These are phyloP conservation scores for Pleurostoma richardsiae DNA, from an alignment of 2,329 filamentous ascomycete genomes.

Conservation along the genomic window DNA sequence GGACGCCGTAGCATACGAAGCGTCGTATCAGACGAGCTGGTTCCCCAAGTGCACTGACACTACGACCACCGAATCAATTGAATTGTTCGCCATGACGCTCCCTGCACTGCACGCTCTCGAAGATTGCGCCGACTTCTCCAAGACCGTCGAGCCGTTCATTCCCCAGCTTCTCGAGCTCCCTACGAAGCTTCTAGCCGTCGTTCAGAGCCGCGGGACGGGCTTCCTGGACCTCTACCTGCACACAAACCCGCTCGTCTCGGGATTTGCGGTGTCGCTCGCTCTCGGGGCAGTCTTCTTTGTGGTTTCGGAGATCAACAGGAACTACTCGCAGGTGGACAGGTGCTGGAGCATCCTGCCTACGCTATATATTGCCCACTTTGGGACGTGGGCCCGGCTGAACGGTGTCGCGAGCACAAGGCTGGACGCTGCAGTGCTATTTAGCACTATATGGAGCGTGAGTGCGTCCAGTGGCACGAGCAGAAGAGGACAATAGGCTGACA, in stretches of 20 bases:
- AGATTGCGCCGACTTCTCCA: slow-evolving; percentile 72
- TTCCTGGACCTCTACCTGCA: slow-evolving; percentile 69
- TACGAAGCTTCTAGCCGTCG: slow-evolving; percentile 53
- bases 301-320: slow-evolving; percentile 78
- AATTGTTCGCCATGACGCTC: slow-evolving; percentile 52
- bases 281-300: slow-evolving; percentile 70
- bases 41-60: too few relatives aligned
- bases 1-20: too few relatives aligned
- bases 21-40: too few relatives aligned
- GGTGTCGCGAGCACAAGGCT: slow-evolving; percentile 66
- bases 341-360: slow-evolving; percentile 87
- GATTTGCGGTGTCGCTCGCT: slow-evolving; percentile 65
- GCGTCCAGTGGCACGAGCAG: neutral
- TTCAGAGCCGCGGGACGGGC: slow-evolving; percentile 49
- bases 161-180: slow-evolving; percentile 68
- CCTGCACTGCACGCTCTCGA: slow-evolving; percentile 64
- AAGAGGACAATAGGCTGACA: slow-evolving; percentile 12
- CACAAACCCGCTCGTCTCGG: slow-evolving; percentile 82
- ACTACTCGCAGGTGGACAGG: slow-evolving; percentile 96
- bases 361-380: slow-evolving; percentile 80
- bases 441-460: slow-evolving; percentile 74
- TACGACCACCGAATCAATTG: neutral
- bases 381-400: slow-evolving; percentile 73
- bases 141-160: slow-evolving; percentile 71
- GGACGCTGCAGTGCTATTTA: slow-evolving; percentile 67